Evolutionary conservation across 495 filamentous ascomycete genomes (phyloP).

Genomic region (Penicillium pancosmium): DNA sequence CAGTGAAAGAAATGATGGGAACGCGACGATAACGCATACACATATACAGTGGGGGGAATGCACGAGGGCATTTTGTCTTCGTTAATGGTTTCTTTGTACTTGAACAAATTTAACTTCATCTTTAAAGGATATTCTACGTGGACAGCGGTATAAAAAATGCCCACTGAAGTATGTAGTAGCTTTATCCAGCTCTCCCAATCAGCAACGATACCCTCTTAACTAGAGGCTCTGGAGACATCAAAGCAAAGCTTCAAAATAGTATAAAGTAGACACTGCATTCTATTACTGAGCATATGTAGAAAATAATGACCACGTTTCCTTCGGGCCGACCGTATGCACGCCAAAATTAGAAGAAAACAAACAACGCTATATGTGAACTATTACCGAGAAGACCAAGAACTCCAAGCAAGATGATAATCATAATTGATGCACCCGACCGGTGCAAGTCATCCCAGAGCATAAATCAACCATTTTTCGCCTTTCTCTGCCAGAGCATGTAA

Average conservation of each 20-base stretch:
- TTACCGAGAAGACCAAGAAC: slow-evolving; percentile 11
- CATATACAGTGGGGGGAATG: slow-evolving; percentile 15
- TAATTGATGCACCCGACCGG: neutral
- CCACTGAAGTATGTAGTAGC: too few species aligned
- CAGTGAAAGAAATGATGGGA: neutral
- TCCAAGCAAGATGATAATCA: slow-evolving; percentile 1
- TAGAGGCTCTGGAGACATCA: too few species aligned
- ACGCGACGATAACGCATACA: slow-evolving; percentile 1
- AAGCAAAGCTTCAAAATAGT: too few species aligned
- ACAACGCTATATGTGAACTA: slow-evolving; percentile 22
- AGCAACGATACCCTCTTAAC: too few species aligned
- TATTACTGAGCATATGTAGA: slow-evolving; percentile 25
- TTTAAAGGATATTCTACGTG: too few species aligned
- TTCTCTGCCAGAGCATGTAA: slow-evolving; percentile 50
- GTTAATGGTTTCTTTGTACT: too few species aligned
- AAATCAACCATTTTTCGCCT: slow-evolving; percentile 25
- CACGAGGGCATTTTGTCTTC: too few species aligned
- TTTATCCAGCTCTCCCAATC: too few species aligned
- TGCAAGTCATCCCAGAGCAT: neutral
- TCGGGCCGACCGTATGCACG: slow-evolving; percentile 15
- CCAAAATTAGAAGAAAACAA: slow-evolving; percentile 9
- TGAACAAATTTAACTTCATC: too few species aligned
- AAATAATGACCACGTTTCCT: slow-evolving; percentile 23
- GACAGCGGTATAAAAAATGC: too few species aligned
- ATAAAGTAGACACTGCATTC: slow-evolving; percentile 17